Evolutionary conservation across 129 eudicot species (phyloP).

Genomic region (Flaveria sonorensis): DNA sequence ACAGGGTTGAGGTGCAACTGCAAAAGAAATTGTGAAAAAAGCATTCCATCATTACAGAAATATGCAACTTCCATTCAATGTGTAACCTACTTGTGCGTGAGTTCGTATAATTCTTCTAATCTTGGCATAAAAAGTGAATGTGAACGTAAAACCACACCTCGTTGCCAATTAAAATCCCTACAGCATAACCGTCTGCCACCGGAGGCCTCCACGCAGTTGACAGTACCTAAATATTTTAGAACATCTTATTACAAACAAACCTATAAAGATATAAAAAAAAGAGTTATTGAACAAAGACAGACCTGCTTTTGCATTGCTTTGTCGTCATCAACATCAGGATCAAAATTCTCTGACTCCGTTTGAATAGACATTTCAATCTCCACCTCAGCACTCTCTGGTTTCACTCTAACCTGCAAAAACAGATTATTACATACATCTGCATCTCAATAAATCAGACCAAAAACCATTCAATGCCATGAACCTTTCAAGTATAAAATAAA

Average conservation of each 20-base stretch:
- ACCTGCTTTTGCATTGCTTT: slow-evolving; percentile 72
- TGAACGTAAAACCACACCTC: slow-evolving; percentile 51
- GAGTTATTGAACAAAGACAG: slow-evolving; percentile 2
- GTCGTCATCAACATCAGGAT: slow-evolving; percentile 40
- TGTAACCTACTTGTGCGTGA: slow-evolving; percentile 4
- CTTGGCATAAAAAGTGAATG: slow-evolving; percentile 19
- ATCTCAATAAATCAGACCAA: slow-evolving; percentile 16
- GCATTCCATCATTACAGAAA: slow-evolving; percentile 16
- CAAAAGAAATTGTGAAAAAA: slow-evolving; percentile 41
- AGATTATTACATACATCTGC: slow-evolving; percentile 16
- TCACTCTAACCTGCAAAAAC: slow-evolving; percentile 71
- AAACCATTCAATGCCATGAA: background rate
- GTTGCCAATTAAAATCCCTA: slow-evolving; percentile 68
- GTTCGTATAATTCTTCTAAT: background rate
- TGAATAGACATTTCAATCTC: slow-evolving; percentile 73
- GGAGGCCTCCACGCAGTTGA: slow-evolving; percentile 62
- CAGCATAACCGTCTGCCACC: slow-evolving; percentile 47
- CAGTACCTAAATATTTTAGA: slow-evolving; percentile 50
- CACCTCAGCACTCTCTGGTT: slow-evolving; percentile 54
- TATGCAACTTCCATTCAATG: slow-evolving; percentile 4
- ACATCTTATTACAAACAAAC: slow-evolving; percentile 8
- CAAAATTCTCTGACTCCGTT: slow-evolving; percentile 63
- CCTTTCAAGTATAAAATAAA: slow-evolving; percentile 1
- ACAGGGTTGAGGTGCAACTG: slow-evolving; percentile 89
- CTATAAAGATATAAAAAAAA: background rate